These are phyloP conservation scores for Melastoma candidum DNA, from an alignment of 441 rosid genomes.

Conservation along the genomic window DNA sequence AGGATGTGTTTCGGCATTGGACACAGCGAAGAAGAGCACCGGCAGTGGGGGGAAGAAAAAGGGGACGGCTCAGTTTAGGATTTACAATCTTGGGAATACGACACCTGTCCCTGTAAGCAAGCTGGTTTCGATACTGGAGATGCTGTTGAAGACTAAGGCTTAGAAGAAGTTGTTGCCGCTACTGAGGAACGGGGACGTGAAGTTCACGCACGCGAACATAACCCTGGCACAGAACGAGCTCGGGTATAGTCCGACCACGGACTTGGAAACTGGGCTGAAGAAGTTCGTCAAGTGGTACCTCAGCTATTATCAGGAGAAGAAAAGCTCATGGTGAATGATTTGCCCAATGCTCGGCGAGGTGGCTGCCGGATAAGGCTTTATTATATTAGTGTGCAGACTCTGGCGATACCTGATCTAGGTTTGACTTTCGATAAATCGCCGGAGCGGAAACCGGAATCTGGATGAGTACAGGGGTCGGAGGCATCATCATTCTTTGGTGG, in stretches of 20 bases:
- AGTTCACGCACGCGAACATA: slow-evolving; percentile 63
- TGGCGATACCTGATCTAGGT: too few species aligned
- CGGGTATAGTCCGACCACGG: slow-evolving; percentile 49
- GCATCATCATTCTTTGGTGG: too few species aligned
- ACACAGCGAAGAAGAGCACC: slow-evolving; percentile 71
- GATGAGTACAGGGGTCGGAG: too few species aligned
- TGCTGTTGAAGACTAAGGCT: slow-evolving; percentile 54
- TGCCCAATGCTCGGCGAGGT: too few species aligned
- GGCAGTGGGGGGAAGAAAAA: slow-evolving; percentile 74
- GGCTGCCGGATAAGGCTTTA: too few species aligned
- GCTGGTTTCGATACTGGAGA: slow-evolving; percentile 59
- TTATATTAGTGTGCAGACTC: too few species aligned
- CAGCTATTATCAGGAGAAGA: slow-evolving; percentile 33
- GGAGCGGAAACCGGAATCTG: too few species aligned
- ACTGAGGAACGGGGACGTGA: slow-evolving; percentile 76
- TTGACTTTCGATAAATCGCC: too few species aligned
- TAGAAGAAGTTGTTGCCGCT: slow-evolving; percentile 52
- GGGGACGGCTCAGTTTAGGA: slow-evolving; percentile 49
- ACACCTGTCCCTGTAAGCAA: slow-evolving; percentile 53
- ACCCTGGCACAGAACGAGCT: slow-evolving; percentile 54
- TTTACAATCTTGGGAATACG: slow-evolving; percentile 73
- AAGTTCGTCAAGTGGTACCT: slow-evolving; percentile 73
- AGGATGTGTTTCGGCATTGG: slow-evolving; percentile 67
- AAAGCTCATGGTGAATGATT: slow-evolving; percentile 29
- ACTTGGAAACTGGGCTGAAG: slow-evolving; percentile 58